phyloP scores from a whole-genome alignment of 805 yeast species.

The Saccharomycopsis guyanensis region DNA sequence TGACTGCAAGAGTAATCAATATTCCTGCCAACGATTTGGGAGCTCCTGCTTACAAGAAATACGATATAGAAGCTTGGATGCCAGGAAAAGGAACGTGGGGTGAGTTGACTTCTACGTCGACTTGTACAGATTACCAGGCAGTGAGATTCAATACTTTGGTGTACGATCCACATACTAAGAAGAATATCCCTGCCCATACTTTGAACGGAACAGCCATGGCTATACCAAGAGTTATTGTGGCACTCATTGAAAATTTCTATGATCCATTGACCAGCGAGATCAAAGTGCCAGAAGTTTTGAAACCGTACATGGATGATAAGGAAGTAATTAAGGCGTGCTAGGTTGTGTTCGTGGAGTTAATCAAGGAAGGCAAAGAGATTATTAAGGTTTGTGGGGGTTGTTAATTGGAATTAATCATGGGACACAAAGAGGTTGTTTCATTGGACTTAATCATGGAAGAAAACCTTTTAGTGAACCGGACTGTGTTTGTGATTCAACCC shows the following conservation, averaged over 20 bases:
- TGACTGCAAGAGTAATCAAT: slow-evolving; percentile 71
- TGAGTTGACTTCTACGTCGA: slow-evolving; percentile 84
- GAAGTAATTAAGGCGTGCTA: slow-evolving; percentile 23
- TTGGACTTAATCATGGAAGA: too few species aligned
- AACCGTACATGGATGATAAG: slow-evolving; percentile 65
- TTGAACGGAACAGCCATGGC: slow-evolving; percentile 96
- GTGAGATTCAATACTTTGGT: slow-evolving; percentile 70
- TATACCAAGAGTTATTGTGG: slow-evolving; percentile 82
- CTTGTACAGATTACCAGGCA: slow-evolving; percentile 87
- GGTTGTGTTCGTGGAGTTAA: background rate
- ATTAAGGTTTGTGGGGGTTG: too few species aligned
- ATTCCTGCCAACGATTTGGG: slow-evolving; percentile 93
- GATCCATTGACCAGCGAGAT: slow-evolving; percentile 49
- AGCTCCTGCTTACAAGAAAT: slow-evolving; percentile 85
- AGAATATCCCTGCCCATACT: slow-evolving; percentile 58
- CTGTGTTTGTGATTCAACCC: too few species aligned
- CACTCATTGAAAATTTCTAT: slow-evolving; percentile 81
- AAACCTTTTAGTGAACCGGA: too few species aligned
- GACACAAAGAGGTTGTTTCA: slow-evolving; percentile 1
- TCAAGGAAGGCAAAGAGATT: slow-evolving; percentile 1
- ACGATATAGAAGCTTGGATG: slow-evolving; percentile 97
- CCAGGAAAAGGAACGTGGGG: slow-evolving; percentile 94
- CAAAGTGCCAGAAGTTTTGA: slow-evolving; percentile 58
- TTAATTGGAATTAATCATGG: too few species aligned
- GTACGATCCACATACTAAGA: slow-evolving; percentile 26